Evolutionary conservation across 805 yeast genomes (phyloP).

Genomic region (Maudiozyma pseudohumilis): DNA sequence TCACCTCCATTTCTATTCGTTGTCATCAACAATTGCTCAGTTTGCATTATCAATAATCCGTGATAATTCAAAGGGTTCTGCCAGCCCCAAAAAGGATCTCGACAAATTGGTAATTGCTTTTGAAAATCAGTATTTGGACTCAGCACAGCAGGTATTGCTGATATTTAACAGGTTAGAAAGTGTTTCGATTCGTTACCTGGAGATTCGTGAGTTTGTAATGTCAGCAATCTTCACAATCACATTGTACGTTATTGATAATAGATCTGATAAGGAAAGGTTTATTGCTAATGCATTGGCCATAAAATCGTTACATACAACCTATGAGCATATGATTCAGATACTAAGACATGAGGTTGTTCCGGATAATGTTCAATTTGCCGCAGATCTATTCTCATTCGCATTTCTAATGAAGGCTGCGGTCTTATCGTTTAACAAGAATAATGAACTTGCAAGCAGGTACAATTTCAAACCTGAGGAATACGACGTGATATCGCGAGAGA

Average conservation of each 20-base stretch:
- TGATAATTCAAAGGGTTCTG: slow-evolving; percentile 9
- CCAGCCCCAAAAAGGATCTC: slow-evolving; percentile 1
- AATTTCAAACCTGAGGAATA: neutral
- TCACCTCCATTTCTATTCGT: slow-evolving; percentile 9
- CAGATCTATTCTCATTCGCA: slow-evolving; percentile 15
- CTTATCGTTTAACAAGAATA: slow-evolving; percentile 7
- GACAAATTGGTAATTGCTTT: slow-evolving; percentile 2
- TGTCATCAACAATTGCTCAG: slow-evolving; percentile 6
- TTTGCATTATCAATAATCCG: slow-evolving; percentile 10
- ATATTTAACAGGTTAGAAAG: slow-evolving; percentile 13
- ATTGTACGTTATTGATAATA: slow-evolving; percentile 6
- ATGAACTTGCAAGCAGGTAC: slow-evolving; percentile 1
- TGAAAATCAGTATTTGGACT: slow-evolving; percentile 3
- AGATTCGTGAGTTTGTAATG: slow-evolving; percentile 9
- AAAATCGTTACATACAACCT: slow-evolving; percentile 3
- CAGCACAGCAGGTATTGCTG: slow-evolving; percentile 12
- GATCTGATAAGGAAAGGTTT: slow-evolving; percentile 4
- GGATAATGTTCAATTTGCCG: slow-evolving; percentile 22
- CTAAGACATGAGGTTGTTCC: slow-evolving; percentile 8
- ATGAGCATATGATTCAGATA: slow-evolving; percentile 5
- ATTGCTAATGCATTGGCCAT: slow-evolving; percentile 3
- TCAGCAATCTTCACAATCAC: slow-evolving; percentile 10
- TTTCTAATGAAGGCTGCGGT: slow-evolving; percentile 12
- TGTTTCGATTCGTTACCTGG: slow-evolving; percentile 13
- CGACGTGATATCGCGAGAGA: neutral